Evolutionary conservation across 352 stramenopile genomes (phyloP).

Genomic region (Pythium apleroticum): DNA sequence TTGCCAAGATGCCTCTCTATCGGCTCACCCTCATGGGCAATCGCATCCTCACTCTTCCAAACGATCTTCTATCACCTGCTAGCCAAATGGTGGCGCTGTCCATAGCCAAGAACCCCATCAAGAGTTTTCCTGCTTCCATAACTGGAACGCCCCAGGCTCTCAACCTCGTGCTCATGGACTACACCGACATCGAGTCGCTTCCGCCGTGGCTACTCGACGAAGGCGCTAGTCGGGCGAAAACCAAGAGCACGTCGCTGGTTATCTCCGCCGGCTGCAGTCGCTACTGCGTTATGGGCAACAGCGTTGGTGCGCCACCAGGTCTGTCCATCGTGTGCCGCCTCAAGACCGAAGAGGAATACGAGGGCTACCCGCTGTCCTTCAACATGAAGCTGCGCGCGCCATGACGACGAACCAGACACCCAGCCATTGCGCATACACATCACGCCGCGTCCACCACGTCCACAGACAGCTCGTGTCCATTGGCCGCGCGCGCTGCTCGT

Average conservation of each 20-base stretch:
- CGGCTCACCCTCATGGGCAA: constrained; percentile 14
- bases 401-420: not conserved
- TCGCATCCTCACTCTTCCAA: not conserved
- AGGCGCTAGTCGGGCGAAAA: not conserved
- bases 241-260: not conserved
- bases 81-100: constrained; percentile 6
- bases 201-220: constrained; percentile 15
- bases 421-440: constrained; percentile 3
- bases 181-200: constrained; percentile 10
- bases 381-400: constrained; percentile 8
- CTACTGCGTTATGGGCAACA: not conserved
- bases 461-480: not conserved
- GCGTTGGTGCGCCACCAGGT: not conserved
- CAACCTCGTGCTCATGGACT: constrained; percentile 14
- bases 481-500: not conserved
- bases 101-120: constrained; percentile 20
- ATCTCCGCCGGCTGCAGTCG: constrained; percentile 14
- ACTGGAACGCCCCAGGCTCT: not conserved
- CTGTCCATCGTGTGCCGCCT: constrained; percentile 11
- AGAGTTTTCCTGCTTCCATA: not conserved
- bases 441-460: not conserved
- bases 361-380: constrained; percentile 15
- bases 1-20: not conserved
- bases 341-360: constrained; percentile 9
- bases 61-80: not conserved